Conservation (phyloP, 2,329 filamentous ascomycete genomes). For the Exophiala lecanii-corni region DNA sequence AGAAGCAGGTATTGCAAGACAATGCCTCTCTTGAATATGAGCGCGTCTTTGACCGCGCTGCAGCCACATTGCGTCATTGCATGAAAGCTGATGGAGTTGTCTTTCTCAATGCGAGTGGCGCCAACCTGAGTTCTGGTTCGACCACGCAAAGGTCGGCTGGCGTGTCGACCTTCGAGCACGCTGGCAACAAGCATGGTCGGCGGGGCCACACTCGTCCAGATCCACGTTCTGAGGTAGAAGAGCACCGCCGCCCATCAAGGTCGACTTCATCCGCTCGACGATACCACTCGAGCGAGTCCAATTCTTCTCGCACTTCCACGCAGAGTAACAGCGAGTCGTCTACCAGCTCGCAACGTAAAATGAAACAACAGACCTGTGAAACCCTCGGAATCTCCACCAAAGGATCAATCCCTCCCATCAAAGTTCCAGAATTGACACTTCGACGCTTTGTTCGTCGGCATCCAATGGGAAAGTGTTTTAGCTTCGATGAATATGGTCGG, state of each 20-base stretch:
- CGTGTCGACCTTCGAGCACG: constrained; percentile 11
- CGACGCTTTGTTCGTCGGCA: constrained; percentile 41
- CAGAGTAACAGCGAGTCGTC: constrained; percentile 11
- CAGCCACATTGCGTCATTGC: constrained; percentile 41
- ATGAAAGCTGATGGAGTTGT: constrained; percentile 39
- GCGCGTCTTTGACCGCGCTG: constrained; percentile 41
- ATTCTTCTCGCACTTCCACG: constrained; percentile 2
- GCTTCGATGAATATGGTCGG: constrained; percentile 83
- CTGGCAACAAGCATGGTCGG: constrained; percentile 1
- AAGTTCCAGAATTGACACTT: constrained; percentile 39
- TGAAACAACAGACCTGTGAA: constrained; percentile 29
- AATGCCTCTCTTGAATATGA: background rate
- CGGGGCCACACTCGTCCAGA: background rate
- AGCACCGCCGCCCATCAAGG: background rate
- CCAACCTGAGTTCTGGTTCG: constrained; percentile 19
- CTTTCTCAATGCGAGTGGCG: constrained; percentile 29
- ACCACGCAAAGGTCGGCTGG: background rate
- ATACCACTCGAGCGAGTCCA: constrained; percentile 5
- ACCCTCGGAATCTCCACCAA: constrained; percentile 7
- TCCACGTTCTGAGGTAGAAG: background rate
- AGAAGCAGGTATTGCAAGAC: constrained; percentile 7
- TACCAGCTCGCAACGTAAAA: background rate
- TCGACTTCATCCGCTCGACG: background rate
- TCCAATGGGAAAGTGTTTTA: constrained; percentile 50
- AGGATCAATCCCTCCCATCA: constrained; percentile 12